These are phyloP conservation scores for Klebsormidium nitens DNA, from an alignment of 139 green algal species.

Conservation along the genomic window DNA sequence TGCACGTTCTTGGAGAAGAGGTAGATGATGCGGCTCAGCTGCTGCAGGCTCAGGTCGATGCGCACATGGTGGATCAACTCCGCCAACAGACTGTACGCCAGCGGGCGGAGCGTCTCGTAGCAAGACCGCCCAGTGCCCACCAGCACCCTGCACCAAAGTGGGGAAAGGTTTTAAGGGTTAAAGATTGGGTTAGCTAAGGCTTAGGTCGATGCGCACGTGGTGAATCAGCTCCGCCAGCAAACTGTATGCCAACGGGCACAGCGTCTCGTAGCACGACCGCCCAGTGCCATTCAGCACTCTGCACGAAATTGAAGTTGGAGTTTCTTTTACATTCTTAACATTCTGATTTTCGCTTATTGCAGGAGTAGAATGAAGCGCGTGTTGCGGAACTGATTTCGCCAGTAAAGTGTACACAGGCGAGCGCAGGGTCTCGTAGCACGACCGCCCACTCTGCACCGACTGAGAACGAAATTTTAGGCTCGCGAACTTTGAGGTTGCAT, in stretches of 20 bases:
- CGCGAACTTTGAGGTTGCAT: slow-evolving; percentile 62
- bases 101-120: slow-evolving; percentile 64
- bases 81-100: slow-evolving; percentile 71
- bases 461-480: slow-evolving; percentile 55
- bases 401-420: slow-evolving; percentile 63
- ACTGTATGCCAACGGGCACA: slow-evolving; percentile 69
- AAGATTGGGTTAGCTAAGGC: no score
- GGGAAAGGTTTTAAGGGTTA: no score
- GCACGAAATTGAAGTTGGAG: no score
- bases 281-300: slow-evolving; percentile 63
- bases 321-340: no score
- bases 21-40: slow-evolving; percentile 61
- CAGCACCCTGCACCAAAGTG: slow-evolving; percentile 60
- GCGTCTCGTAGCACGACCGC: slow-evolving; percentile 59
- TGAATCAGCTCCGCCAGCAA: slow-evolving; percentile 79
- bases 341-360: no score
- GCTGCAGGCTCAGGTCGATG: slow-evolving; percentile 58
- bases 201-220: slow-evolving; percentile 57
- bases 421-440: slow-evolving; percentile 60
- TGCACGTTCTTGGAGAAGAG: slow-evolving; percentile 66
- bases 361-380: slow-evolving; percentile 54
- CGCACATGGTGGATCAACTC: slow-evolving; percentile 73
- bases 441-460: slow-evolving; percentile 53
- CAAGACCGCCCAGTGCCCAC: slow-evolving; percentile 61
- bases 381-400: slow-evolving; percentile 65